Evolutionary conservation across 2,329 filamentous ascomycete species (phyloP).

Genomic region (Passalora sequoiae): DNA sequence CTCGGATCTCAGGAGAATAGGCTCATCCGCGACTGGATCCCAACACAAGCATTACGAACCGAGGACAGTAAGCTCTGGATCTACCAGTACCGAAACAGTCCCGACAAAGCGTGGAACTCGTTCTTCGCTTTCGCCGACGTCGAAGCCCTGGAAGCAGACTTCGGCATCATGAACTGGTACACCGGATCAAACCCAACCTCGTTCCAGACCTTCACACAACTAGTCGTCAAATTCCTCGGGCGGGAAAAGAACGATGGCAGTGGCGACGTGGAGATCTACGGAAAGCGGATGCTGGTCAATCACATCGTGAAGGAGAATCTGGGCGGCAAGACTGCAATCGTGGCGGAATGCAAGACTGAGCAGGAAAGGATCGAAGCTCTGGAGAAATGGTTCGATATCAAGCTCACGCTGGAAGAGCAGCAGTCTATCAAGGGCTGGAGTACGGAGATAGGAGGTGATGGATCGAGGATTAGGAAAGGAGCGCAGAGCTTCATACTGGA

Average conservation of each 20-base stretch:
- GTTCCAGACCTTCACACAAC: constrained; percentile 51
- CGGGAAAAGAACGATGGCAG: constrained; percentile 11
- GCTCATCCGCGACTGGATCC: constrained; percentile 19
- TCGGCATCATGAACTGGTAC: constrained; percentile 54
- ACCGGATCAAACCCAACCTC: constrained; percentile 45
- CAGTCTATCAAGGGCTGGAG: constrained; percentile 34
- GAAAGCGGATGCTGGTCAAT: constrained; percentile 40
- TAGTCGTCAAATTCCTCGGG: constrained; percentile 48
- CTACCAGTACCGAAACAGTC: constrained; percentile 35
- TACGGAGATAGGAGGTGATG: constrained; percentile 1
- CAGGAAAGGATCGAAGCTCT: constrained; percentile 40
- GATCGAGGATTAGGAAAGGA: not conserved
- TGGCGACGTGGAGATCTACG: constrained; percentile 30
- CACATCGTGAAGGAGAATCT: constrained; percentile 43
- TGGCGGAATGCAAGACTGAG: constrained; percentile 40
- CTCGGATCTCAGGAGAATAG: constrained; percentile 24
- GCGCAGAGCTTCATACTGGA: not conserved
- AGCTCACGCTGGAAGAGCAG: constrained; percentile 35
- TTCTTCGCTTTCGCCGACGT: constrained; percentile 61
- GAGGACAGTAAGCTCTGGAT: constrained; percentile 41
- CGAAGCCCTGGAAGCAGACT: constrained; percentile 59
- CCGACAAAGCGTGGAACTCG: constrained; percentile 51
- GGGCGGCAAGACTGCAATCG: constrained; percentile 40
- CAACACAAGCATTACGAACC: constrained; percentile 21
- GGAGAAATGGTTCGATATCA: constrained; percentile 43